Base-by-base conservation (phyloP, 192 early-diverging fungal genomes). In the Paraglomus occultum region DNA sequence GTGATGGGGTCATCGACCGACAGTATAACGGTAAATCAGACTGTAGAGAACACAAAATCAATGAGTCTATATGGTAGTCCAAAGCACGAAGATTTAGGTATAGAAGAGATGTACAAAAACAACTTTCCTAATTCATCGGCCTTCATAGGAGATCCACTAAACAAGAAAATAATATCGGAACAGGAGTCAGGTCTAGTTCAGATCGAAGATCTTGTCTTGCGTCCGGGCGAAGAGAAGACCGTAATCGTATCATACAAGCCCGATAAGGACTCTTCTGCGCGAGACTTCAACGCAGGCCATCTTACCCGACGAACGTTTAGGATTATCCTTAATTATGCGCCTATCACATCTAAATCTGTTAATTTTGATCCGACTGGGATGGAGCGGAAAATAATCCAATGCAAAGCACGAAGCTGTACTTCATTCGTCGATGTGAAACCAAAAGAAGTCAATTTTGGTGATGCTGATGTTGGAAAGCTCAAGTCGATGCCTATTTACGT, bases 381-480 rank as follows among this genome's bases (percentile, higher is more conserved):
- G 1, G 89, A 90, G 58, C 83, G 82, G 42, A 94, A 94, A 72
- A 88, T 86, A 18, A 82, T 99, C 39, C 92, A 95, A 59, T 97
- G 95, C 79, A 94, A 90, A 64, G 88, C 93, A 3, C 84, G 93
- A 47, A 90, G 89, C 40, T 97, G 97, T 73, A 99, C 94, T 4
- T 94, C 97, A 0, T 88, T 96, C 70, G 90, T 99, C 48, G 90
- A 92, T 22, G 90, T 95, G 2, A 78, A 82, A 43, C 97, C 97
- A 8, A 83, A 85, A 57, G 76, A 88, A 45, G 81, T 99, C 6
- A 91, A 96, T 70, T 99, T 99, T 87, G 97, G 97, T 58, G 91
- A 92, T 60, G 95, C 95, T 1, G 94, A 97, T 77, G 95, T 99
- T 0, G 93, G 94, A 15, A 94, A 91, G 6, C 79, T 94, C 11